These are phyloP conservation scores for Poronia punctata DNA, from an alignment of 495 filamentous ascomycete species.

Conservation along the genomic window DNA sequence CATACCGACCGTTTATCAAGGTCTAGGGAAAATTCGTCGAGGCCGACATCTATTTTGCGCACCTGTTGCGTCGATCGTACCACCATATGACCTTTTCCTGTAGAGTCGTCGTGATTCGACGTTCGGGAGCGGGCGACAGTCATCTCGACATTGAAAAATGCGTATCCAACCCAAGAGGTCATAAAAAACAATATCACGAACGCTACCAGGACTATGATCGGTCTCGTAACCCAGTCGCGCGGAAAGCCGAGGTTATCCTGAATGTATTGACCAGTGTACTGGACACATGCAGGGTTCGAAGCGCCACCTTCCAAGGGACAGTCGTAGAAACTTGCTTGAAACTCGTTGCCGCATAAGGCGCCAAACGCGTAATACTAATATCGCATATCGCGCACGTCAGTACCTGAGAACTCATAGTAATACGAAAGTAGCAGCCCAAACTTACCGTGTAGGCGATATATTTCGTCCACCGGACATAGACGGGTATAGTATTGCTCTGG, in stretches of 20 bases:
- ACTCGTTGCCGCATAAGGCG: constrained; percentile 62
- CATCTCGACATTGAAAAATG: constrained; percentile 53
- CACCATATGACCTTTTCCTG: constrained; percentile 55
- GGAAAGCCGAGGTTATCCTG: constrained; percentile 60
- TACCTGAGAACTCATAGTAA: constrained; percentile 11
- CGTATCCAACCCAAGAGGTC: constrained; percentile 48
- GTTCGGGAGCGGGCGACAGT: constrained; percentile 48
- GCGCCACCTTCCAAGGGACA: constrained; percentile 53
- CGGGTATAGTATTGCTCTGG: constrained; percentile 60
- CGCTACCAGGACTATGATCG: constrained; percentile 52
- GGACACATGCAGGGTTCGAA: constrained; percentile 53
- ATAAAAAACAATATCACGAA: constrained; percentile 53
- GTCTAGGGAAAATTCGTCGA: constrained; percentile 54
- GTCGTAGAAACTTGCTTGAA: constrained; percentile 58
- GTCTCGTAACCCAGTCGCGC: constrained; percentile 52
- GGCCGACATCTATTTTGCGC: constrained; percentile 50
- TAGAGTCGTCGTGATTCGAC: constrained; percentile 47
- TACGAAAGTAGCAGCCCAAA: not conserved
- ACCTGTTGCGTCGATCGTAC: constrained; percentile 43
- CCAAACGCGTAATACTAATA: constrained; percentile 60
- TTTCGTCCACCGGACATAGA: constrained; percentile 68
- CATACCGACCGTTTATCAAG: constrained; percentile 51
- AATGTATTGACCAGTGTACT: constrained; percentile 61
- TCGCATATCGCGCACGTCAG: too few species aligned
- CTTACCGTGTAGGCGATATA: constrained; percentile 48